Base-by-base conservation (phyloP, 495 filamentous ascomycete species). In the Pyrenula massariospora region DNA sequence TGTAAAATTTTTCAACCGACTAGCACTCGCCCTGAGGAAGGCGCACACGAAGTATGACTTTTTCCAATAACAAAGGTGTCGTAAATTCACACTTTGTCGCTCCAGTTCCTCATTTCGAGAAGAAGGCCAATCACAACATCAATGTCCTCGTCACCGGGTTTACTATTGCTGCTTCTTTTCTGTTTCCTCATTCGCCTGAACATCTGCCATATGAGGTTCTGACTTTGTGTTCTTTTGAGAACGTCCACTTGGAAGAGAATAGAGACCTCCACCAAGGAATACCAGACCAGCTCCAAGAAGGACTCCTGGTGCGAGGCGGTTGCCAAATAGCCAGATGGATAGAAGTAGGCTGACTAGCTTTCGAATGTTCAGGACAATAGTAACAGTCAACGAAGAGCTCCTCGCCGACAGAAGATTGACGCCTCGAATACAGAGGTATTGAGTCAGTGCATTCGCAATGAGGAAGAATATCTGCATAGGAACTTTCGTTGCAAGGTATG, bases 321-420 rank as follows among this genome's bases (percentile, higher is more conserved):
- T 96, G 10, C 92, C 93, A 70, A 98, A 98, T 2, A 97, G 66
- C 76, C 87, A 90, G 58, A 96, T 91, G 58, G 92, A 96, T 47
- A 97, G 63, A 58, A 96, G 66, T 56, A 97, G 77, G 58, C 89
- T 94, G 20, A 94, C 84, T n/a, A 98, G 75, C 69, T 98, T 98
- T 62, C 93, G 79, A 52, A 98, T 85, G 67, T 97, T 98, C 23
- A 98, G 77, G 25, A 96, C 88, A 48, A 98, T 93, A 1, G 92
- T 96, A 15, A 98, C 93, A 0, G 92, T 96, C 53, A 98, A 74
- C 0, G 93, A 95, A 15, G 92, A 91, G 2, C 88, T 86, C 50
- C 84, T 83, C 0, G 91, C 87, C 0, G 86, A 88, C 2, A 98
- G 75, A 20, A 95, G 78, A 61, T 98, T 96, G 31, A 98, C 93